Base-by-base conservation (phyloP, 495 filamentous ascomycete species). In the Xylaria grammica region DNA sequence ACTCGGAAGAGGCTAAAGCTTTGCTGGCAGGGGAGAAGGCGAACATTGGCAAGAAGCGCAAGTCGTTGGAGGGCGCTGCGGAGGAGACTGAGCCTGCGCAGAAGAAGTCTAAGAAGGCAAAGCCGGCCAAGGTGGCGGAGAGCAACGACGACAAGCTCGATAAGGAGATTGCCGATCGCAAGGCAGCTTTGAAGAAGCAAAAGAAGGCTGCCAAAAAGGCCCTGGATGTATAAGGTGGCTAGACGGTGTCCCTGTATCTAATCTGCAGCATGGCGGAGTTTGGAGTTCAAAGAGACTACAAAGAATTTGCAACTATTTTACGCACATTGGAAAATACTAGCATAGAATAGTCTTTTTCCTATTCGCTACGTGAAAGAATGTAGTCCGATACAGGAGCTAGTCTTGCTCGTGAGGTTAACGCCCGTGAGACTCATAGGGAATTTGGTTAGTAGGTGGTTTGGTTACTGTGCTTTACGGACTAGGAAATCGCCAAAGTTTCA, bases 11-110 rank as follows among this genome's bases (percentile, higher is more conserved):
- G 34, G 72, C 76, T 44, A 76, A 78, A 66, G 74, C 76, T n/a
- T 66, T 77, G n/a, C 60, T 75, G 17, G 71, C 61, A 54, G 75
- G 75, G 26, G 85, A 86, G 73, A 81, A 81, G 70, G 77, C 80
- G 62, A 88, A 86, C 74, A 79, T 83, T 60, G 80, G 79, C 62
- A 91, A 89, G 85, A 92, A 93, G 84, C 84, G 89, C 68, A 82
- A 85, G 77, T 75, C 81, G 20, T 67, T 79, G 32, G 75, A 73
- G 27, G 66, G 66, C 26, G 19, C 30, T 19, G 32, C 44, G 1
- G 65, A 69, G 34, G 75, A 77, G 56, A 75, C 74, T 13, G 80
- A 80, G 65, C 73, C 70, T 19, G 77, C 75, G 62, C 70, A 74
- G 34, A 84, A 82, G 78, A 80, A 79, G 67, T 53, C 51, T 1